phyloP scores from a whole-genome alignment of 345 rosid genomes.

The Eucalyptus victrix region DNA sequence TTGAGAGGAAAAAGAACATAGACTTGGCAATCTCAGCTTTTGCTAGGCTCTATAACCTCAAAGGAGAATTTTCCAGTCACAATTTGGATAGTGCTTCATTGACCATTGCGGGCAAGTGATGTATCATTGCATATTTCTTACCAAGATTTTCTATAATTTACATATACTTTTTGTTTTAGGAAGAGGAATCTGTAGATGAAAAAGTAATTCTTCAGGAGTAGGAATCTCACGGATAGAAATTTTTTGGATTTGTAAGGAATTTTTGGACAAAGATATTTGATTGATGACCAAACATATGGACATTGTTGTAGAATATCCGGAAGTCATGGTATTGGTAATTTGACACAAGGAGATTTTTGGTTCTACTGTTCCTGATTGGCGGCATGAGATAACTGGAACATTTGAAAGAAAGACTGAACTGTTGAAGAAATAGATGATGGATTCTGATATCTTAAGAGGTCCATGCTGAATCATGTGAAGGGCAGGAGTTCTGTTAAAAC shows the following conservation, averaged over 20 bases:
- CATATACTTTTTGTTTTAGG: neutral
- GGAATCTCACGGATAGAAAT: neutral
- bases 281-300: neutral
- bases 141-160: neutral
- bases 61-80: slow-evolving; percentile 7
- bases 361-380: neutral
- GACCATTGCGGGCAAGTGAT: slow-evolving; percentile 65
- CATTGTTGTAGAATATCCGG: neutral
- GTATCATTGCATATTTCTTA: neutral
- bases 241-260: neutral
- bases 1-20: slow-evolving; percentile 84
- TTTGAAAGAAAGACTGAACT: neutral
- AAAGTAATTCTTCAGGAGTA: neutral
- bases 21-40: slow-evolving; percentile 83
- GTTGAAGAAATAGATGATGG: neutral
- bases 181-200: neutral
- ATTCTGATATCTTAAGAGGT: neutral
- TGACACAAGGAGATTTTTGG: neutral
- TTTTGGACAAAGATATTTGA: neutral
- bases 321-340: neutral
- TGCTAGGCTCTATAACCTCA: slow-evolving; percentile 43
- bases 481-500: neutral
- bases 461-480: neutral
- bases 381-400: neutral
- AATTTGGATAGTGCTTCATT: slow-evolving; percentile 35